Percentiles rank a stretch among this genome's conserved stretches.
Conservation (phyloP, 2,329 filamentous ascomycete genomes). For the Fusarium subtropicale region DNA sequence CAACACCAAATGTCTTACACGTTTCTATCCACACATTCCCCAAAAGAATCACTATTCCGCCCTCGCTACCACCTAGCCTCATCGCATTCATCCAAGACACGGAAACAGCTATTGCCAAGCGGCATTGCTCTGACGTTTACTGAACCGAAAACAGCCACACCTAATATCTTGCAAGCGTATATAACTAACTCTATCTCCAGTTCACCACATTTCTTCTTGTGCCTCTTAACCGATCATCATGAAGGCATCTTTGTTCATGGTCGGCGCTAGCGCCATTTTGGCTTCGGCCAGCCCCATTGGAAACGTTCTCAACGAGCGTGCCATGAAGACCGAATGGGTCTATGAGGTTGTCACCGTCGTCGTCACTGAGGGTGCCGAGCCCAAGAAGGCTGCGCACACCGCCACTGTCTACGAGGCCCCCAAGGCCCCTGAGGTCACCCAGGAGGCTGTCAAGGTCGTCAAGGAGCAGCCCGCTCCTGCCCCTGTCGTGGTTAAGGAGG, state of each 20-base stretch:
- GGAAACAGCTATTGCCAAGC: conserved; percentile 39
- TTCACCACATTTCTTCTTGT: conserved; percentile 22
- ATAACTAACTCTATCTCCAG: conserved; percentile 42
- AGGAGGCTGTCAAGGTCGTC: conserved; percentile 19
- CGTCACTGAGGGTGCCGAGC: conserved; percentile 52
- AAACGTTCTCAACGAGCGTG: conserved; percentile 54
- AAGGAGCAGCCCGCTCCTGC: conserved; percentile 12
- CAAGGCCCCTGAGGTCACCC: conserved; percentile 12
- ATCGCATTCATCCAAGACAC: conserved; percentile 35
- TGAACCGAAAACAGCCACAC: conserved; percentile 36
- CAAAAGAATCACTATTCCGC: conserved; percentile 42
- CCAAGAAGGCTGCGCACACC: conserved; percentile 23
- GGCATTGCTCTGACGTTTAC: conserved; percentile 25
- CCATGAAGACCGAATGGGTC: conserved; percentile 55
- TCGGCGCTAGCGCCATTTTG: conserved; percentile 59
- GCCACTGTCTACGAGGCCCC: conserved; percentile 6
- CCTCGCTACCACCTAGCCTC: conserved; percentile 22
- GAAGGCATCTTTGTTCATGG: conserved; percentile 62
- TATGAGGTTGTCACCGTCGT: conserved; percentile 59
- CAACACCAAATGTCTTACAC: conserved; percentile 42
- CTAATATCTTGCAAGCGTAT: conserved; percentile 26
- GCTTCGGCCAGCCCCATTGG: conserved; percentile 57
- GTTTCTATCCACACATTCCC: conserved; percentile 38
- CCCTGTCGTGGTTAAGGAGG: conserved; percentile 23
- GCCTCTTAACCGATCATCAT: conserved; percentile 54